Evolutionary conservation across 495 filamentous ascomycete genomes (phyloP).

Genomic region (Tuber melanosporum): DNA sequence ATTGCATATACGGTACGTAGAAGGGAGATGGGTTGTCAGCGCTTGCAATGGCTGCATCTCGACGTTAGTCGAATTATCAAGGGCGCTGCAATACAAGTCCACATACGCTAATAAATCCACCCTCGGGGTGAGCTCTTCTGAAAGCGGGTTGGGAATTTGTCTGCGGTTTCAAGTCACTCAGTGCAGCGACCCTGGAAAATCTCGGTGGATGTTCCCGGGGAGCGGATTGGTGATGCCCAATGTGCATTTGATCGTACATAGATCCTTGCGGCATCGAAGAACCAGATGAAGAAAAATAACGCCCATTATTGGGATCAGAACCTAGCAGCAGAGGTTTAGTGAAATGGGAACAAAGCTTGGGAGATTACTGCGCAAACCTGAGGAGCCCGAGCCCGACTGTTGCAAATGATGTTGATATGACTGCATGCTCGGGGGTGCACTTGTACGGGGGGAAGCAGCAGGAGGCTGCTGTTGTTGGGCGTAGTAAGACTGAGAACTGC

Average conservation of each 20-base stretch:
- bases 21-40: conserved; percentile 82
- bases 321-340: conserved; percentile 23
- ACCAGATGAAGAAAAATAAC: conserved; percentile 63
- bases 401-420: conserved; percentile 39
- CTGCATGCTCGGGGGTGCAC: conserved; percentile 38
- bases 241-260: conserved; percentile 66
- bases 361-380: conserved; percentile 48
- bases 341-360: conserved; percentile 11
- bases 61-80: conserved; percentile 7
- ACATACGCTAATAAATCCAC: conserved; percentile 95
- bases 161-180: conserved; percentile 70
- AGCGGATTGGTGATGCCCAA: conserved; percentile 51
- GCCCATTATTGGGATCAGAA: conserved; percentile 30
- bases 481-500: conserved; percentile 60
- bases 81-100: conserved; percentile 2
- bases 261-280: conserved; percentile 62
- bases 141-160: conserved; percentile 83
- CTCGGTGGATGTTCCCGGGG: conserved; percentile 72
- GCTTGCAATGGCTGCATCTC: conserved; percentile 79
- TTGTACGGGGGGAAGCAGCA: conserved; percentile 37
- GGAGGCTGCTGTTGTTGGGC: conserved; percentile 40
- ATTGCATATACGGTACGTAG: conserved; percentile 98
- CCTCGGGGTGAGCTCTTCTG: conserved; percentile 89
- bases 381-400: conserved; percentile 42
- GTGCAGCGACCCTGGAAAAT: conserved; percentile 67